phyloP scores from a whole-genome alignment of 2,329 filamentous ascomycete species.

The Neodidymelliopsis sp. region DNA sequence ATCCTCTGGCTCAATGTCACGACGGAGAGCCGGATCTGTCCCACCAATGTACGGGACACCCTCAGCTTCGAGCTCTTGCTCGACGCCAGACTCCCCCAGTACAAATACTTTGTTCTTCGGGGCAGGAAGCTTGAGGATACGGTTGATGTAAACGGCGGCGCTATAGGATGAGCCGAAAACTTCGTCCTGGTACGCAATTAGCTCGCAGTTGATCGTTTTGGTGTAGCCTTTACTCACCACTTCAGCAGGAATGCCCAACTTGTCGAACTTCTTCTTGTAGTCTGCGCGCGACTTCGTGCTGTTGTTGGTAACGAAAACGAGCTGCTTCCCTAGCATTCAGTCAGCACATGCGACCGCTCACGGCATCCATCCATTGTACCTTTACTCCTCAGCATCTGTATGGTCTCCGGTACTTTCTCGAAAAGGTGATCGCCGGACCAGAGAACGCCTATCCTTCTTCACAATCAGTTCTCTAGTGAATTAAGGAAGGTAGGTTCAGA shows the following conservation, averaged over 20 bases:
- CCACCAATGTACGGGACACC: constrained; percentile 83
- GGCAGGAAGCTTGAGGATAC: constrained; percentile 80
- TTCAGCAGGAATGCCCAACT: constrained; percentile 78
- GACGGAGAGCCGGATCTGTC: constrained; percentile 78
- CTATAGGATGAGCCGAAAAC: constrained; percentile 97
- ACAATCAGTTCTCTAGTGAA: constrained; percentile 45
- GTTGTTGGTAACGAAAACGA: constrained; percentile 98
- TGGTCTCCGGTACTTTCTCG: constrained; percentile 81
- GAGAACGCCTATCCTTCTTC: constrained; percentile 76
- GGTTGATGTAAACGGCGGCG: constrained; percentile 91
- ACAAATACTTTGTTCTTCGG: constrained; percentile 94
- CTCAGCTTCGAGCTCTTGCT: constrained; percentile 84
- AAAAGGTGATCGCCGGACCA: constrained; percentile 96
- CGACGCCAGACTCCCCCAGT: constrained; percentile 88
- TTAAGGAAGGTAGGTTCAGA: not conserved
- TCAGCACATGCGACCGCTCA: constrained; percentile 1
- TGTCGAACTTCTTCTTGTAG: constrained; percentile 89
- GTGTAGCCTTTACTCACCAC: constrained; percentile 56
- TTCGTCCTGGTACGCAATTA: constrained; percentile 68
- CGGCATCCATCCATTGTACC: constrained; percentile 59
- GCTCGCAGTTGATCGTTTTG: constrained; percentile 8
- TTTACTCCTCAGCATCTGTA: constrained; percentile 81
- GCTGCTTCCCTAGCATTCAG: constrained; percentile 73
- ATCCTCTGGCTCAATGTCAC: constrained; percentile 82
- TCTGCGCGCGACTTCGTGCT: constrained; percentile 94